Evolutionary conservation across 2,329 filamentous ascomycete genomes (phyloP).

Genomic region (Ophiostoma triangulosporum): DNA sequence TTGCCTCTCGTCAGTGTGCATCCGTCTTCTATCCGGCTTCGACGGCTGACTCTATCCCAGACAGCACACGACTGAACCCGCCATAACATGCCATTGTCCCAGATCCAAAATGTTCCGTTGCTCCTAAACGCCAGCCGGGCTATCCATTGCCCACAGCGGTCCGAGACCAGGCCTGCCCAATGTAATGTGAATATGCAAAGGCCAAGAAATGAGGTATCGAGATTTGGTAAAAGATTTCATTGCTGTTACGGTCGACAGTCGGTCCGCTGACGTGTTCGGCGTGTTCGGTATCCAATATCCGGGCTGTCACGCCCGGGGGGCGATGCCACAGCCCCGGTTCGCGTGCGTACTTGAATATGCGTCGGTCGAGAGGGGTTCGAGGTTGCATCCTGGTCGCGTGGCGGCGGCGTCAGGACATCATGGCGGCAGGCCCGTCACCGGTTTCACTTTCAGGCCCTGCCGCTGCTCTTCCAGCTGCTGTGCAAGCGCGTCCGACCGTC

Average conservation of each 20-base stretch:
- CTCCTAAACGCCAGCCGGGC: background rate
- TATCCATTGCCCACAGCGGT: background rate
- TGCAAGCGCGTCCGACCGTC: conserved; percentile 69
- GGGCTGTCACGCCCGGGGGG: background rate
- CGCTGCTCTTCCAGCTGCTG: conserved; percentile 83
- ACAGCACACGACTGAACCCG: background rate
- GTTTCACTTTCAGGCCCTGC: conserved; percentile 96
- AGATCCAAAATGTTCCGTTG: too few relatives aligned
- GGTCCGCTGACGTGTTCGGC: background rate
- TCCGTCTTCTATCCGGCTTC: too few relatives aligned
- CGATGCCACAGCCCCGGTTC: background rate
- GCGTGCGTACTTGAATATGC: background rate
- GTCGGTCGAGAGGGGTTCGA: too few relatives aligned
- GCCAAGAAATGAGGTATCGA: background rate
- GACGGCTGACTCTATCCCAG: too few relatives aligned
- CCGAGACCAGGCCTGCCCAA: background rate
- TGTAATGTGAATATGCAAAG: background rate
- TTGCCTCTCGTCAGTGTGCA: background rate
- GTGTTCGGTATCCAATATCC: background rate
- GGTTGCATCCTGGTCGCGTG: background rate
- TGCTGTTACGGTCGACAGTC: background rate
- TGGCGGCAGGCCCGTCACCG: conserved; percentile 47
- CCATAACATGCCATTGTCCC: too few relatives aligned
- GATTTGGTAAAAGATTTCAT: background rate
- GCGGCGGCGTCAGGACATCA: conserved; percentile 2